Base-by-base conservation (phyloP, 108 stramenopile species). In the Stephanodiscus minutulus region DNA sequence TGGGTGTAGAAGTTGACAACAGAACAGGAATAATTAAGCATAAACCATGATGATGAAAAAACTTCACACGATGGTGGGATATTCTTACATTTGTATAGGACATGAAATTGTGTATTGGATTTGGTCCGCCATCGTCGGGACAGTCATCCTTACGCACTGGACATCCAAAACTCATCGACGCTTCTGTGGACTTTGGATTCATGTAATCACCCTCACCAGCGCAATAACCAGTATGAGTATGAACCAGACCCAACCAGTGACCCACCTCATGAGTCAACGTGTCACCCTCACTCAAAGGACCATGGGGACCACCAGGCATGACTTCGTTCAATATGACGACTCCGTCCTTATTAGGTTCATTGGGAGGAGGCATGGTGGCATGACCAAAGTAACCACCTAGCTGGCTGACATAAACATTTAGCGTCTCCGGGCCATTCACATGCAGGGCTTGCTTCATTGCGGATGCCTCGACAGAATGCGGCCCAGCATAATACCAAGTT, bases 51-150 rank as follows among this genome's bases (percentile, higher is more conserved):
- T n/a, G n/a, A n/a, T n/a, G n/a, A n/a, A n/a, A n/a, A n/a, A n/a
- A n/a, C n/a, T n/a, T n/a, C n/a, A n/a, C n/a, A n/a, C n/a, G n/a
- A n/a, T n/a, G n/a, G n/a, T n/a, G n/a, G n/a, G n/a, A 49, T 21
- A 21, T 25, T 25, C 52, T 66, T n/a, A 54, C 49, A 59, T 70
- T 37, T 8, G n/a, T 13, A 62, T 59, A 71, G 1, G 48, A 61
- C 70, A 71, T 71, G 70, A 71, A 71, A 36, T 61, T 71, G 27
- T 71, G 70, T 39, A 71, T 71, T 0, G 70, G 70, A 47, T 71
- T 63, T 12, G 1, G 18, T 36, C 70, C 70, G 3, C 35, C 70
- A 35, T 62, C 61, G n/a, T 0, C 46, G 3, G 12, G 10, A 39
- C 69, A 70, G 11, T 41, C 43, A 20, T 70, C 49, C 5, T 24